Evolutionary conservation across 2,329 filamentous ascomycete genomes (phyloP), one percentile per base, ranked within the genome.

Genomic region (Pezicula radicicola): DNA sequence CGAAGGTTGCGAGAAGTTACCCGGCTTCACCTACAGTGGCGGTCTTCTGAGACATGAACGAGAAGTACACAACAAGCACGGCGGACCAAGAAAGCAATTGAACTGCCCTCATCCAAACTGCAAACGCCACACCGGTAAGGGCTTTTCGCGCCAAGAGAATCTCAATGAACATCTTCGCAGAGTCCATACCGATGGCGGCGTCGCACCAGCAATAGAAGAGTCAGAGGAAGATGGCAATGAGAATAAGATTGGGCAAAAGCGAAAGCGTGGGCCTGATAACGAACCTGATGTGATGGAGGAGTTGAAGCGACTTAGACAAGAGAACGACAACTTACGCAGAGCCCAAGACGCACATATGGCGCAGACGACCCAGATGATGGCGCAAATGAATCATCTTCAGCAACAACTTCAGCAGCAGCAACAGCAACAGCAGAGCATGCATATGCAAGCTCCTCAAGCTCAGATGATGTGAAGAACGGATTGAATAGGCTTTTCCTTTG

Each of bases 11-110:
- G 90, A 93, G 64, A 96, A 96, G 64, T 80, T 96, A 0, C 89
- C 89, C 48, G 93, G 93, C 1, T 97, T 97, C 70, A 97, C 93
- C 1, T 97, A 97, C 68, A 93, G 89, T 0, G 93, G 93, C 15
- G 93, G 93, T 3, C 81, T 97, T 0, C 73, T 96, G 16, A 82
- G 93, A 43, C 93, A 97, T 71, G 88, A 96, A 71, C 87, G 93
- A 57, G 93, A 97, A 71, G 93, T 97, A 1, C 93, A 97, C 70
- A 85, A 86, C 69, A 91, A 93, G 72, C 88, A 96, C 63, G 89
- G 91, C 50, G 91, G 91, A 2, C 90, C 91, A 9, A 91, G 92
- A 68, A 91, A 95, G 56, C 86, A 88, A 3, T 80, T 96, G 50
- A 89, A 90, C 74, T 97, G 93, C 64, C 91, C 91, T 0, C 88